A percentile compares a stretch with the other conserved stretches of the same genome.
Evolutionary conservation across 2,329 filamentous ascomycete genomes (phyloP).

Genomic region (Colletotrichum spinosum): DNA sequence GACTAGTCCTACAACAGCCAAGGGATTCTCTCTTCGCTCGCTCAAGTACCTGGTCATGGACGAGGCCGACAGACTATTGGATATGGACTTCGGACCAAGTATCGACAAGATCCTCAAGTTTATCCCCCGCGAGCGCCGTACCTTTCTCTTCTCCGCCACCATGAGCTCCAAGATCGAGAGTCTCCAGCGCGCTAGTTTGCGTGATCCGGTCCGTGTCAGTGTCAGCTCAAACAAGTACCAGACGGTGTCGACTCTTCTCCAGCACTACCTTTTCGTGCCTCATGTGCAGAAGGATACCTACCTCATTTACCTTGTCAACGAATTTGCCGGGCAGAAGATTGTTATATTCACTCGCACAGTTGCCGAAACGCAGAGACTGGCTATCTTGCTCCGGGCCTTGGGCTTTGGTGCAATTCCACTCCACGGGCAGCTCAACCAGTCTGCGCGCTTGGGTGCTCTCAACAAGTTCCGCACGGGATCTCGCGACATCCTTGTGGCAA

Average conservation of each 20-base stretch:
- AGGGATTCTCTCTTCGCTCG: conserved; percentile 86
- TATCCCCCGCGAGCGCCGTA: conserved; percentile 79
- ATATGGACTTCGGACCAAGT: conserved; percentile 93
- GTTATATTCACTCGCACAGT: conserved; percentile 96
- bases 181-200: conserved; percentile 88
- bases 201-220: conserved; percentile 85
- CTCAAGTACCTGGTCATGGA: conserved; percentile 95
- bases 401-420: conserved; percentile 93
- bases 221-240: conserved; percentile 88
- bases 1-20: conserved; percentile 56
- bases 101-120: conserved; percentile 95
- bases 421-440: conserved; percentile 92
- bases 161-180: conserved; percentile 95
- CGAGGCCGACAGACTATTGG: conserved; percentile 90
- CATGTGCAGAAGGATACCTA: conserved; percentile 91
- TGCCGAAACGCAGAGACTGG: conserved; percentile 87
- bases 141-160: conserved; percentile 93
- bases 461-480: conserved; percentile 87
- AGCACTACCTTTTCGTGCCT: conserved; percentile 88
- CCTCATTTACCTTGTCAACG: conserved; percentile 86
- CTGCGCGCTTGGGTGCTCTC: conserved; percentile 85
- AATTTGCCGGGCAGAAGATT: conserved; percentile 84
- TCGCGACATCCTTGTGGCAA: conserved; percentile 90
- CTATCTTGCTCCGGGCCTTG: conserved; percentile 84
- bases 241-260: conserved; percentile 88